phyloP scores from a whole-genome alignment of 1,284 basidiomycete species.

The Mycosarcoma mackinlayi region DNA sequence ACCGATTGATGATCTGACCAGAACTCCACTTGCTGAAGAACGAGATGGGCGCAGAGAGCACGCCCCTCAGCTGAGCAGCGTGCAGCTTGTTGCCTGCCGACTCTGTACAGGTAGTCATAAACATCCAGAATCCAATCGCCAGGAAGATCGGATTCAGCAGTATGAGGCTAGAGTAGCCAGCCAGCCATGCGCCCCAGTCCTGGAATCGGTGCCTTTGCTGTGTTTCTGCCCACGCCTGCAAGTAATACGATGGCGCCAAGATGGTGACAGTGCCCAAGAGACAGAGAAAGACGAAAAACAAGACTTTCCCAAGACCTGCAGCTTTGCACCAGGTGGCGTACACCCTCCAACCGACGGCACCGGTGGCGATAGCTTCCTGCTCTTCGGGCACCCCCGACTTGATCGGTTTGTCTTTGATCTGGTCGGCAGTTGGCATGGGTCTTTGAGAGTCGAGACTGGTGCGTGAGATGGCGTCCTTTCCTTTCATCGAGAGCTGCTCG shows the following conservation, averaged over 20 bases:
- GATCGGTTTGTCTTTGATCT: constrained; percentile 19
- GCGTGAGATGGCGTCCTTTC: constrained; percentile 50
- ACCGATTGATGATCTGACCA: constrained; percentile 56
- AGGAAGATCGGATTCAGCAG: constrained; percentile 15
- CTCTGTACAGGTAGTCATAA: constrained; percentile 9
- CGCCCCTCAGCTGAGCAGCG: constrained; percentile 26
- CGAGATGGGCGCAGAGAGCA: constrained; percentile 39
- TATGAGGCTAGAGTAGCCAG: constrained; percentile 12
- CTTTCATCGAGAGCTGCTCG: constrained; percentile 48
- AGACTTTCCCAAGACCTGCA: constrained; percentile 14
- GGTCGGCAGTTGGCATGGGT: background rate
- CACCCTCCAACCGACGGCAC: constrained; percentile 32
- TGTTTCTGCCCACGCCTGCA: constrained; percentile 43
- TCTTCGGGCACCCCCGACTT: constrained; percentile 26
- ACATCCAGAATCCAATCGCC: constrained; percentile 15
- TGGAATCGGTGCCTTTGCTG: constrained; percentile 31
- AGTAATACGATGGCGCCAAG: constrained; percentile 14
- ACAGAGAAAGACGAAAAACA: background rate
- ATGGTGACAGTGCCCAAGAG: background rate
- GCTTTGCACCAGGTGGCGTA: constrained; percentile 33
- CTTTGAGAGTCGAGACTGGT: constrained; percentile 42
- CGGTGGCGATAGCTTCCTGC: constrained; percentile 40
- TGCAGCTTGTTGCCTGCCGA: constrained; percentile 43
- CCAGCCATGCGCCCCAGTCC: constrained; percentile 24
- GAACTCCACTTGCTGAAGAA: constrained; percentile 48